Percentiles rank a stretch among this genome's conserved stretches.
Evolutionary conservation across 2,329 filamentous ascomycete genomes (phyloP).

Genomic region (Dactylellina leptospora): DNA sequence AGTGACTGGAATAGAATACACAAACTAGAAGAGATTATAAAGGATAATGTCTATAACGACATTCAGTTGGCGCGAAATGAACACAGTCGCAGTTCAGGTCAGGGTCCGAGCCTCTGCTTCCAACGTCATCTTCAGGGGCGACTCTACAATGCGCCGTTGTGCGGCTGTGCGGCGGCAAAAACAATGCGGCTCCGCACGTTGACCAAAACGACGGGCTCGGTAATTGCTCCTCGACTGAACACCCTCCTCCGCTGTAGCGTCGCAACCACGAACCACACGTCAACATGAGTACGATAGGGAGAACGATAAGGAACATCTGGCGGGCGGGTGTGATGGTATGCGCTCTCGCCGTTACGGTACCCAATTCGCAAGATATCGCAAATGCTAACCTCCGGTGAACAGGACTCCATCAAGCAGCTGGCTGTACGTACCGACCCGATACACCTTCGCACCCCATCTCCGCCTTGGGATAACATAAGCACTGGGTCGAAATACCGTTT

Average conservation of each 20-base stretch:
- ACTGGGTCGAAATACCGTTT: background rate
- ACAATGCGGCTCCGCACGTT: slow-evolving; percentile 11
- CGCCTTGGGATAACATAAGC: background rate
- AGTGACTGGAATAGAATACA: slow-evolving; percentile 42
- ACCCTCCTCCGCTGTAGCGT: background rate
- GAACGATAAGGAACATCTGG: slow-evolving; percentile 48
- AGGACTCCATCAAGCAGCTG: slow-evolving; percentile 45
- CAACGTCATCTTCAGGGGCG: slow-evolving; percentile 25
- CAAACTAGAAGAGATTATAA: slow-evolving; percentile 7
- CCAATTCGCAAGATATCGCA: slow-evolving; percentile 2
- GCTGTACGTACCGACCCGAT: slow-evolving; percentile 30
- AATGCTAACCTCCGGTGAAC: slow-evolving; percentile 36
- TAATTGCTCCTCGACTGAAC: slow-evolving; percentile 17
- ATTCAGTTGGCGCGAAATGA: slow-evolving; percentile 32
- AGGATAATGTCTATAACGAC: slow-evolving; percentile 7
- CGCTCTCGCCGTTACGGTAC: background rate
- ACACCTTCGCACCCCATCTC: background rate
- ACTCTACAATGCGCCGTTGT: background rate
- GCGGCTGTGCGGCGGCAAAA: slow-evolving; percentile 29
- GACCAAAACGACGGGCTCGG: slow-evolving; percentile 19
- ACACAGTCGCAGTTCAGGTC: slow-evolving; percentile 18
- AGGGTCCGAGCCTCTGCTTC: background rate
- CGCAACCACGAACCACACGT: background rate
- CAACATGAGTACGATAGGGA: slow-evolving; percentile 44
- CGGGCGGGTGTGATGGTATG: slow-evolving; percentile 31